Evolutionary conservation across 805 yeast species (phyloP).

Genomic region (Torulaspora franciscae): DNA sequence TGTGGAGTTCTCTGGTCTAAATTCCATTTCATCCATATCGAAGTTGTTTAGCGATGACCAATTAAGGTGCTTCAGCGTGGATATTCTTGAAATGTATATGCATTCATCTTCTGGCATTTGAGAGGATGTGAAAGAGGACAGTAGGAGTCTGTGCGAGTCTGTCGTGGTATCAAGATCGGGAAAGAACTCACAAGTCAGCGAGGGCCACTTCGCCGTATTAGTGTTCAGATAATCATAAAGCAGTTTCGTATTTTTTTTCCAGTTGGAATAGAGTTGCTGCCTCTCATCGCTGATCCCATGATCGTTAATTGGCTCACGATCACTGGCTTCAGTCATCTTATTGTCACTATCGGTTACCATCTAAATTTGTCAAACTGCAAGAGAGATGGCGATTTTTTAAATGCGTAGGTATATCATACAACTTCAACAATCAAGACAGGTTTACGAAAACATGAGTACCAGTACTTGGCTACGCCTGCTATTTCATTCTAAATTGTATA

Average conservation of each 20-base stretch:
- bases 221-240: constrained; percentile 72
- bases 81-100: constrained; percentile 27
- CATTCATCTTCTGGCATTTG: constrained; percentile 36
- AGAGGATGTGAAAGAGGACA: constrained; percentile 35
- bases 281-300: constrained; percentile 21
- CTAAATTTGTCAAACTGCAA: background rate
- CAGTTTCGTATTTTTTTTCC: constrained; percentile 81
- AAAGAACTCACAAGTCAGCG: constrained; percentile 64
- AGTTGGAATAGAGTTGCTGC: constrained; percentile 38
- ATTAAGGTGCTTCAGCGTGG: constrained; percentile 30
- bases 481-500: constrained; percentile 5
- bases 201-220: constrained; percentile 63
- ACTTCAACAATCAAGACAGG: background rate
- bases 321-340: constrained; percentile 1
- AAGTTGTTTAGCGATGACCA: constrained; percentile 37
- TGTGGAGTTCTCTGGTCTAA: constrained; percentile 32
- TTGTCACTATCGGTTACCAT: background rate
- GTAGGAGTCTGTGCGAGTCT: constrained; percentile 28
- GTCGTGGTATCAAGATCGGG: constrained; percentile 40
- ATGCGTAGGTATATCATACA: background rate
- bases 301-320: background rate
- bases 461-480: background rate
- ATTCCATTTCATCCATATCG: constrained; percentile 38
- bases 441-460: background rate
- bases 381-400: background rate